Base-by-base conservation (phyloP, 1,139 yeast species). In the Hyphopichia pseudoburtonii region DNA sequence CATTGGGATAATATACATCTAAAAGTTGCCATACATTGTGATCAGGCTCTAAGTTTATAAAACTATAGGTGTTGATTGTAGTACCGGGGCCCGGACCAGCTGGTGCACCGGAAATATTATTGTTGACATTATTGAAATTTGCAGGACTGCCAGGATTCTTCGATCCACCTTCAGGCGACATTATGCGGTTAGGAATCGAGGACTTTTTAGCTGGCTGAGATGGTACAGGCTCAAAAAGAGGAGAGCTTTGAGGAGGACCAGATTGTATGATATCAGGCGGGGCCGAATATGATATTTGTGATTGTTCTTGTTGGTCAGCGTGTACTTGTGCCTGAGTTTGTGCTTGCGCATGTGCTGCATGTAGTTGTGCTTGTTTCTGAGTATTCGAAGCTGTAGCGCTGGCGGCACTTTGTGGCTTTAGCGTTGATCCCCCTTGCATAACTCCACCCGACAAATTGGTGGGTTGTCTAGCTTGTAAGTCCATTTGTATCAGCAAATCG, bases 1-100 rank as follows among this genome's bases (percentile, higher is more conserved):
- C 90, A 14, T 66, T 57, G 0, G 92, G 89, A 51, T 66, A 86
- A 50, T 75, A 73, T 22, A 64, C 64, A 42, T 84, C 89, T 15
- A 86, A 49, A 0, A 85, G 47, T 9, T 66, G 61, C 76, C 80
- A 80, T 2, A 86, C 81, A 24, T 67, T 56, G 38, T 75, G 78
- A 52, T 86, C 94, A 0, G 95, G 88, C 40, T 77, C 82, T 16
- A 84, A 56, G n/a, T 60, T 57, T 17, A 56, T 42, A 17, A 35
- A 48, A 24, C 52, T 48, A 33, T 46, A 49, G 22, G 41, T 26
- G 25, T 27, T 30, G 1, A n/a, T n/a, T n/a, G 30, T 16, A 5
- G 29, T 22, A 15, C 29, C 27, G 31, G 30, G 18, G 14, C 17
- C 17, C 10, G 29, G 29, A 16, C 23, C 23, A 17, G 32, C 14